Conservation (phyloP, 495 filamentous ascomycete genomes). For the Penicillium lagena region DNA sequence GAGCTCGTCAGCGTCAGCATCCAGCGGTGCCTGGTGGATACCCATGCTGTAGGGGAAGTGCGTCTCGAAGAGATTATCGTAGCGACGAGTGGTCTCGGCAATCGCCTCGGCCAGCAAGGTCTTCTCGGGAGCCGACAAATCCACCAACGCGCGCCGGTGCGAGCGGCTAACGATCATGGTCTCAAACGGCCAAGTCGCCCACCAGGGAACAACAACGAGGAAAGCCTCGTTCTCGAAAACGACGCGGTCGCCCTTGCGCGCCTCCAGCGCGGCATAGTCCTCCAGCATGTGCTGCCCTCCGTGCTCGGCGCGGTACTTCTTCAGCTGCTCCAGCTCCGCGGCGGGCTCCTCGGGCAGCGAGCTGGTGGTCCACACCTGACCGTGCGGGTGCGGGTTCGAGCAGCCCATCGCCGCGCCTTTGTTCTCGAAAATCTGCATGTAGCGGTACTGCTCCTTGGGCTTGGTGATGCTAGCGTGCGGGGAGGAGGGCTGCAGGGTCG, state of each 20-base stretch:
- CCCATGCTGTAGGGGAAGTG: constrained; percentile 93
- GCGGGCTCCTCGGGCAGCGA: constrained; percentile 81
- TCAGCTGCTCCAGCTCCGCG: constrained; percentile 68
- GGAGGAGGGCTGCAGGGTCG: constrained; percentile 41
- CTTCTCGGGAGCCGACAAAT: constrained; percentile 64
- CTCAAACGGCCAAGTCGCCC: constrained; percentile 96
- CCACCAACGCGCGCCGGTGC: constrained; percentile 75
- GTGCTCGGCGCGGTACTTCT: constrained; percentile 67
- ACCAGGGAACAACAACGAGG: constrained; percentile 88
- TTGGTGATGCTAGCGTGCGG: constrained; percentile 37
- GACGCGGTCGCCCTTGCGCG: constrained; percentile 72
- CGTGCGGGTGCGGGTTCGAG: constrained; percentile 97
- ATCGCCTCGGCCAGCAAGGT: constrained; percentile 72
- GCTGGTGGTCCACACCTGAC: constrained; percentile 93
- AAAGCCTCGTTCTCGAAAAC: constrained; percentile 83
- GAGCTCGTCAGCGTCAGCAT: constrained; percentile 76
- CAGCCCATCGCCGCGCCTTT: constrained; percentile 98
- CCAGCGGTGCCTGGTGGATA: constrained; percentile 88
- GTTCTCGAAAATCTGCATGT: constrained; percentile 99
- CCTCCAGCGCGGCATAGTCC: constrained; percentile 83
- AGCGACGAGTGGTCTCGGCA: constrained; percentile 78
- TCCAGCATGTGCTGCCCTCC: constrained; percentile 66
- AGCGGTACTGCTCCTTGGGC: constrained; percentile 75
- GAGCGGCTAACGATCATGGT: constrained; percentile 80
- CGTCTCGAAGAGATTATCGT: constrained; percentile 96